phyloP scores from a whole-genome alignment of 164 flowering plant genomes.

The Tinospora cordifolia region DNA sequence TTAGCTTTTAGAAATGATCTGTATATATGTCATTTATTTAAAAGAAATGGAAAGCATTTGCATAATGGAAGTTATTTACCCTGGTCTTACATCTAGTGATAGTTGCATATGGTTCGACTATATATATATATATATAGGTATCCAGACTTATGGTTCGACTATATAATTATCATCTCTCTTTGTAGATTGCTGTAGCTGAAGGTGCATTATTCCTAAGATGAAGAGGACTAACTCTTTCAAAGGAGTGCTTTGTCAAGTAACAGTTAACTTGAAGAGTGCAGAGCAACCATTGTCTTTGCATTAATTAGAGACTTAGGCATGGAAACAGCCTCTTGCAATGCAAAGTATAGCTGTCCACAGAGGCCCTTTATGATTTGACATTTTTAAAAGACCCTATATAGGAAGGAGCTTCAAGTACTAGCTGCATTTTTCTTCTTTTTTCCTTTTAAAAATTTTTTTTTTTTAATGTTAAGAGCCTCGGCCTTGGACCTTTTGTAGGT shows the following conservation, averaged over 20 bases:
- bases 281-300: not conserved
- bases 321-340: no score
- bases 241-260: not conserved
- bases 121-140: no score
- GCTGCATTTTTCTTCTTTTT: not conserved
- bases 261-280: not conserved
- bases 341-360: no score
- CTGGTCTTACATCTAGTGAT: not conserved
- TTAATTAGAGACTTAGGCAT: not conserved
- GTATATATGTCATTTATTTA: not conserved
- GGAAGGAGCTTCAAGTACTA: no score
- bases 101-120: not conserved
- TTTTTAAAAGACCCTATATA: no score
- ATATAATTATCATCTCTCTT: not conserved
- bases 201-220: not conserved
- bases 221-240: not conserved
- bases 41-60: not conserved
- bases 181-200: not conserved
- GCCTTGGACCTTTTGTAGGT: not conserved
- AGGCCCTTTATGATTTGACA: no score
- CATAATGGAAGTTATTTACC: not conserved
- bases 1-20: not conserved
- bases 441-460: no score
- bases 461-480: no score
- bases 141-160: not conserved